Conservation (phyloP, 2,329 filamentous ascomycete species). For the Sporothrix mexicana region DNA sequence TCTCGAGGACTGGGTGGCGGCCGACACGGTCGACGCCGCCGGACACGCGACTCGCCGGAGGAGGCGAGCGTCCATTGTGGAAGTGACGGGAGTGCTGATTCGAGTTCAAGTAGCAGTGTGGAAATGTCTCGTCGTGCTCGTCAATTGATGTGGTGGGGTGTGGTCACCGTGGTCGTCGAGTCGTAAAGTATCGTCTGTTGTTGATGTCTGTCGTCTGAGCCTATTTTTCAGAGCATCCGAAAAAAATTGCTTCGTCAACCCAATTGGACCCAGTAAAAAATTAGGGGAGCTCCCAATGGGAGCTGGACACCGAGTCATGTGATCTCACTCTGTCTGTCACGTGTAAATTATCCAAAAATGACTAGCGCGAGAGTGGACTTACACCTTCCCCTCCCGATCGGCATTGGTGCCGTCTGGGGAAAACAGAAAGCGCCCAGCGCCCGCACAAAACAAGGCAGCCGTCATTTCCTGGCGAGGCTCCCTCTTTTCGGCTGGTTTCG, state of each 20-base stretch:
- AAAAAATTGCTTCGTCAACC: slow-evolving; percentile 22
- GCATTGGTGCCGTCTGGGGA: slow-evolving; percentile 9
- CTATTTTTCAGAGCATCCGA: slow-evolving; percentile 13
- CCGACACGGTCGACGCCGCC: slow-evolving; percentile 7
- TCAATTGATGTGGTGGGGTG: not conserved
- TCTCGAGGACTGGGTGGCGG: not conserved
- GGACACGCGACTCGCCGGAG: slow-evolving; percentile 35
- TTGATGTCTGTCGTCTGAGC: slow-evolving; percentile 14
- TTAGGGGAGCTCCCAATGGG: slow-evolving; percentile 16
- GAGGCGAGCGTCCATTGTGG: slow-evolving; percentile 34
- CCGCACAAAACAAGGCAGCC: not conserved
- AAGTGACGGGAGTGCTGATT: no score
- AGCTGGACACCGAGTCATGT: not conserved
- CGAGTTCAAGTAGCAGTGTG: not conserved
- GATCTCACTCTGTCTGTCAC: not conserved
- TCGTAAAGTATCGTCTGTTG: slow-evolving; percentile 18
- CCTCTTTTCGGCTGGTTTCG: not conserved
- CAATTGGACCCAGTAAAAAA: not conserved
- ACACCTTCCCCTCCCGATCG: slow-evolving; percentile 19
- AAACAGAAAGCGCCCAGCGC: not conserved
- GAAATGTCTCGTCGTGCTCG: not conserved
- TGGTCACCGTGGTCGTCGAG: not conserved
- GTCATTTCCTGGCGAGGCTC: not conserved
- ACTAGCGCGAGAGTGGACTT: not conserved
- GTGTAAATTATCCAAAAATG: not conserved